These are phyloP conservation scores for Thermochaetoides thermophila DNA, from an alignment of 495 filamentous ascomycete species.

Conservation along the genomic window DNA sequence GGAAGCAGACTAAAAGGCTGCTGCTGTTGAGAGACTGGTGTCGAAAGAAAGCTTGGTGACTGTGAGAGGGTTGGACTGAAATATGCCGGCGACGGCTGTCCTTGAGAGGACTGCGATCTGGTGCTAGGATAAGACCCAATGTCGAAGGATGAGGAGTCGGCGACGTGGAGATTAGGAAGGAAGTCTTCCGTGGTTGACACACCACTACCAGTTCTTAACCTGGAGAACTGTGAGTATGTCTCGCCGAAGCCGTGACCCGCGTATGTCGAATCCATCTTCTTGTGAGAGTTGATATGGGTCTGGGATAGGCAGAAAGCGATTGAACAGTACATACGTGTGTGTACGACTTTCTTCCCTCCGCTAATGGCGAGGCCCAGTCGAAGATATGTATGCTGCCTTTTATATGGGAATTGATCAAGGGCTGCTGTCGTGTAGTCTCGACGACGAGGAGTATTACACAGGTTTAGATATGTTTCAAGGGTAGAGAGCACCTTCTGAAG, in stretches of 20 bases:
- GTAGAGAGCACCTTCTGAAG: too few species aligned
- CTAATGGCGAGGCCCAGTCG: not conserved
- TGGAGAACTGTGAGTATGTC: conserved; percentile 32
- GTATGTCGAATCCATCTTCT: conserved; percentile 21
- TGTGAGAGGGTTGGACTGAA: conserved; percentile 16
- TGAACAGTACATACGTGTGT: conserved; percentile 15
- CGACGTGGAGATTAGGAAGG: conserved; percentile 21
- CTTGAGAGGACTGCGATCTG: conserved; percentile 17
- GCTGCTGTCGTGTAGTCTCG: too few species aligned
- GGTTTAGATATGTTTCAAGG: not conserved
- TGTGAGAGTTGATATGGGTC: not conserved
- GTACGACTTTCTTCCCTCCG: not conserved
- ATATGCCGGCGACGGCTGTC: conserved; percentile 15
- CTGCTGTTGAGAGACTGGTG: conserved; percentile 14
- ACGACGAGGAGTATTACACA: too few species aligned
- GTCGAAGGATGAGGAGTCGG: conserved; percentile 16
- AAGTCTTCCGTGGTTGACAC: conserved; percentile 22
- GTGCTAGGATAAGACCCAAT: conserved; percentile 15
- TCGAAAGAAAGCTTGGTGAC: conserved; percentile 10
- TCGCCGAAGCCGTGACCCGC: conserved; percentile 18
- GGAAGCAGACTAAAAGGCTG: conserved; percentile 15
- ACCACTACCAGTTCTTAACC: conserved; percentile 24
- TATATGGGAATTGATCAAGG: not conserved
- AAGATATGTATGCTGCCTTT: too few species aligned
- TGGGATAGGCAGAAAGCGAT: conserved; percentile 2